phyloP scores from a whole-genome alignment of 768 basidiomycete species.

The Boletus tomentosulus region DNA sequence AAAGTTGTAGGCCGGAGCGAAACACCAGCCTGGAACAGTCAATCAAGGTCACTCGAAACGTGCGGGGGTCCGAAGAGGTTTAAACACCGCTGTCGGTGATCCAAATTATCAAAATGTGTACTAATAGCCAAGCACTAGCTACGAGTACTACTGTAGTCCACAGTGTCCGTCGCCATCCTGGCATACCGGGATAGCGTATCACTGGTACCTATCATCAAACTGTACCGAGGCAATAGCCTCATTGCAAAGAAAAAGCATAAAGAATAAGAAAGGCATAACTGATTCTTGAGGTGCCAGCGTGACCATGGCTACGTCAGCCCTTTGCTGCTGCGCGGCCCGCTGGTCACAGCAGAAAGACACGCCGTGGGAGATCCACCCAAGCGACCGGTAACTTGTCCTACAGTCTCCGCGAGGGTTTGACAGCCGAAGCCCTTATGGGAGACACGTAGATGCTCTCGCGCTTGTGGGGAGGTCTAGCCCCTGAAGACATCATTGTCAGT shows the following conservation, averaged over 20 bases:
- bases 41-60: constrained; percentile 20
- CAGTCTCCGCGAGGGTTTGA: constrained; percentile 19
- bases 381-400: constrained; percentile 3
- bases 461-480: neutral
- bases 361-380: neutral
- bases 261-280: neutral
- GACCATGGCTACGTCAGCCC: neutral
- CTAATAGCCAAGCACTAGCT: neutral
- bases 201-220: neutral
- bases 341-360: neutral
- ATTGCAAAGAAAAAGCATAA: neutral
- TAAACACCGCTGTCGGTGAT: constrained; percentile 21
- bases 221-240: neutral
- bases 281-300: neutral
- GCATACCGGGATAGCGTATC: neutral
- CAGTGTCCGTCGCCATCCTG: neutral
- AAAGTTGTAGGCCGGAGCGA: constrained; percentile 31
- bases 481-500: constrained; percentile 8
- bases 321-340: neutral
- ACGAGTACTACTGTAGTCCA: neutral
- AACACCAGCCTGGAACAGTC: constrained; percentile 29
- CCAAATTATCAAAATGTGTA: neutral
- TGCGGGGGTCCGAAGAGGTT: constrained; percentile 11
- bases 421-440: neutral
- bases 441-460: constrained; percentile 9